Evolutionary conservation across 441 rosid genomes (phyloP).

Genomic region (Brassica balearica): DNA sequence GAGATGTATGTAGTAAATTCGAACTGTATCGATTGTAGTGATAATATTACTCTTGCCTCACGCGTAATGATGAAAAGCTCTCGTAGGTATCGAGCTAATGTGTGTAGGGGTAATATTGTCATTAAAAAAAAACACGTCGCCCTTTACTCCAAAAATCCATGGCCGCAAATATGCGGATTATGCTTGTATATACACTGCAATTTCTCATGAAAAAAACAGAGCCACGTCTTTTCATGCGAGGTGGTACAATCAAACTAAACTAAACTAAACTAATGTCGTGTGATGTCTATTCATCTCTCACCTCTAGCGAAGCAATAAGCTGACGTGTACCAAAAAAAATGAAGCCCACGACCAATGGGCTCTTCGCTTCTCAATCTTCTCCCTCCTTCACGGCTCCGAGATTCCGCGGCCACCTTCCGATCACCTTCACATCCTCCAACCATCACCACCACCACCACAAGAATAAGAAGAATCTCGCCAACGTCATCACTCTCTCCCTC

Average conservation of each 20-base stretch:
- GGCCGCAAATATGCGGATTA: too few relatives aligned
- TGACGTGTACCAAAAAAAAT: slow-evolving; percentile 40
- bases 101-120: too few relatives aligned
- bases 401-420: slow-evolving; percentile 43
- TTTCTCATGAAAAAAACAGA: slow-evolving; percentile 9
- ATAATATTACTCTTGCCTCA: too few relatives aligned
- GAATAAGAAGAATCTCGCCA: background rate
- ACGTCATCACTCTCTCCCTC: slow-evolving; percentile 25
- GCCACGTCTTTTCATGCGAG: slow-evolving; percentile 13
- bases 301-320: slow-evolving; percentile 21
- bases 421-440: slow-evolving; percentile 22
- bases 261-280: slow-evolving; percentile 1
- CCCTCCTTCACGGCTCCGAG: slow-evolving; percentile 33
- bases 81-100: too few relatives aligned
- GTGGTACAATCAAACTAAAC: background rate
- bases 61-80: too few relatives aligned
- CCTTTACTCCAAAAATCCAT: too few relatives aligned
- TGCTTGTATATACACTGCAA: too few relatives aligned
- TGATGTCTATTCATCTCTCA: background rate
- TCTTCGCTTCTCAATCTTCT: slow-evolving; percentile 31
- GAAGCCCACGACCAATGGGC: slow-evolving; percentile 44
- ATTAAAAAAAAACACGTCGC: too few relatives aligned
- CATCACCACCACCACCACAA: background rate
- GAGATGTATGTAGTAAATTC: too few relatives aligned
- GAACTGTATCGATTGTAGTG: too few relatives aligned